These are phyloP conservation scores for Paramecium sexaurelia DNA, from an alignment of 73 alveolate species.

Conservation along the genomic window DNA sequence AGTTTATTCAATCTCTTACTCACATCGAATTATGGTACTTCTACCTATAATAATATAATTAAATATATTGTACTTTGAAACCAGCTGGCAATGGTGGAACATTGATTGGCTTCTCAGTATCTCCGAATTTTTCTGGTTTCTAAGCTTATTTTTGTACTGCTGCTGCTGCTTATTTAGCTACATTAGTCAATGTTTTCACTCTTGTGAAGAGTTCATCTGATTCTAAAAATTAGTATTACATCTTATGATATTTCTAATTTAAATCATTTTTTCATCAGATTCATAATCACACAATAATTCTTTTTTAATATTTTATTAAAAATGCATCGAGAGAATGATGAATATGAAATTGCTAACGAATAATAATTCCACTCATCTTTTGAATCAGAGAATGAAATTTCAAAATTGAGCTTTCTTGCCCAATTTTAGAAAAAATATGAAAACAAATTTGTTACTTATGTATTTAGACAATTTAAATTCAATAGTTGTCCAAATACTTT, in stretches of 20 bases:
- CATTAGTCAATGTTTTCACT: neutral
- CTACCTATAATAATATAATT: neutral
- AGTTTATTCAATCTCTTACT: conserved; percentile 39
- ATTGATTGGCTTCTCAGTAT: conserved; percentile 32
- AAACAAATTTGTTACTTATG: neutral
- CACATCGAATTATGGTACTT: conserved; percentile 6
- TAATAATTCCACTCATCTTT: neutral
- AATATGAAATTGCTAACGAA: neutral
- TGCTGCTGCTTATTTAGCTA: conserved; percentile 2
- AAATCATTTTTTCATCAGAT: neutral
- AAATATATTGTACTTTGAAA: neutral
- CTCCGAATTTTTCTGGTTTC: conserved; percentile 35
- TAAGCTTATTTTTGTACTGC: neutral
- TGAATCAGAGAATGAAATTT: neutral
- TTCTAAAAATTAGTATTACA: conserved; percentile 56
- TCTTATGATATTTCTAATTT: conserved; percentile 24
- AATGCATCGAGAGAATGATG: neutral
- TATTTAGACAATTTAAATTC: neutral
- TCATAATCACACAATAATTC: neutral
- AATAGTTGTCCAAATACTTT: neutral
- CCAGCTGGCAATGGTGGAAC: conserved; percentile 56
- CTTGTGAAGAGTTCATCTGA: conserved; percentile 63
- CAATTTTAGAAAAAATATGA: neutral
- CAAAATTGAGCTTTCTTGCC: neutral
- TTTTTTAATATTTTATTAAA: no score